Conservation (phyloP, 768 basidiomycete genomes). For the Phlebiopsis gigantea region DNA sequence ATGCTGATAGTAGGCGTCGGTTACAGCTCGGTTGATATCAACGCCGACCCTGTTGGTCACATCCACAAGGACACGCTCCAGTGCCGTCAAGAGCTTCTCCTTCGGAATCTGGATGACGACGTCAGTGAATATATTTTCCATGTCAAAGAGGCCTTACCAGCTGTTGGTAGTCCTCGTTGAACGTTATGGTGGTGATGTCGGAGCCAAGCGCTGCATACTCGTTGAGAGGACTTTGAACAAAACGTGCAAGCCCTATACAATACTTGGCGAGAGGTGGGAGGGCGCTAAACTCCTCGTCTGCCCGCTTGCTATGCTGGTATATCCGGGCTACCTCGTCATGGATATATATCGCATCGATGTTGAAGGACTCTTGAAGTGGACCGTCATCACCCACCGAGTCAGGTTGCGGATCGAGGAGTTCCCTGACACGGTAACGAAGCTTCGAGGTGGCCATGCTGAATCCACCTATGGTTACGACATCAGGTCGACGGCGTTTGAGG, state of each 20-base stretch:
- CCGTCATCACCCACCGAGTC: constrained; percentile 12
- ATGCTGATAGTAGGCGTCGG: constrained; percentile 83
- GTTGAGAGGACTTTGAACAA: constrained; percentile 88
- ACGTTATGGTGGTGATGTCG: constrained; percentile 78
- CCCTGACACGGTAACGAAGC: constrained; percentile 60
- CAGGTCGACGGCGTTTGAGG: constrained; percentile 77
- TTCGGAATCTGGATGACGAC: constrained; percentile 8
- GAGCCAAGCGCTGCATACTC: constrained; percentile 88
- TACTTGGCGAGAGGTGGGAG: constrained; percentile 80
- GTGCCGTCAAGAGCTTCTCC: constrained; percentile 74
- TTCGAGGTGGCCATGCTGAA: constrained; percentile 79
- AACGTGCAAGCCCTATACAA: constrained; percentile 90
- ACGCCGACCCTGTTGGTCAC: constrained; percentile 90
- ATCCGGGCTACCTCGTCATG: constrained; percentile 90
- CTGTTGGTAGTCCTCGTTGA: constrained; percentile 83
- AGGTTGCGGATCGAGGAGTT: constrained; percentile 31
- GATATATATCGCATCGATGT: constrained; percentile 76
- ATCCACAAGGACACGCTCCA: constrained; percentile 88
- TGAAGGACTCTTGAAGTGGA: constrained; percentile 8
- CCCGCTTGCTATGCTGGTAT: constrained; percentile 87
- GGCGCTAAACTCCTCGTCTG: constrained; percentile 75
- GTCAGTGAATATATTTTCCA: background rate
- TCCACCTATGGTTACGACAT: constrained; percentile 86
- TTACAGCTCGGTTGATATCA: constrained; percentile 90
- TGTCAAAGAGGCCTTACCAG: constrained; percentile 34